Base-by-base conservation (phyloP, 768 basidiomycete species). In the Lepiota brunneoincarnata region DNA sequence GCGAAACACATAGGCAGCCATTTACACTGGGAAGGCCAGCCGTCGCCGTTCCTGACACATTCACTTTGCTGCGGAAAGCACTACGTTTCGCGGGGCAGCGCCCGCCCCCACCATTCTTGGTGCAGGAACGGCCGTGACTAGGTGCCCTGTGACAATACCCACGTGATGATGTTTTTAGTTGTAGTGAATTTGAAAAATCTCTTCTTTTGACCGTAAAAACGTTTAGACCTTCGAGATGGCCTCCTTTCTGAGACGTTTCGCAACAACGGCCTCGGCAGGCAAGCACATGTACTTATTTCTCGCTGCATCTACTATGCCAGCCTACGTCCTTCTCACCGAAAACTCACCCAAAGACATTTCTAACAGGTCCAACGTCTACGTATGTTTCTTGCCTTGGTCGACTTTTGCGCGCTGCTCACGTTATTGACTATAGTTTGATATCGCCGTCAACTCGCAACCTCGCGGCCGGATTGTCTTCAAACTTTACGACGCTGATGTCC, bases 401-500 rank as follows among this genome's bases (percentile, higher is more conserved):
- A 41, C 23, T 10, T 47, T 17, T 23, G 5, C 47, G 20, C 12
- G 31, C 54, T 43, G 31, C 51, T 39, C 24, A 26, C 47, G 10
- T 47, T 44, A 44, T 47, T 18, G 20, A 39, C 11, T 10, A 15
- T 55, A 87, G 87, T 88, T 89, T 58, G 81, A 88, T 51, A 64
- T 89, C 55, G 69, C 76, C 1, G 86, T 93, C 66, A 77, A 82
- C 67, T 69, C 70, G 14, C 64, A 76, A 43, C 80, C 83, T 3
- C 72, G 80, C 0, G 90, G 89, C 20, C 83, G 87, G 41, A 82
- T 95, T 59, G 77, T 86, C 23, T 91, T 95, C 81, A 84, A 88
- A 69, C 80, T 95, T 39, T 92, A 80, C 70, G 90, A 93, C 69
- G 81, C 86, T 51, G 75, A 80, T 15, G 90, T 91, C n/a, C 93